These are phyloP conservation scores for Picochlorum sp. DNA, from an alignment of 139 green algal species.

Conservation along the genomic window DNA sequence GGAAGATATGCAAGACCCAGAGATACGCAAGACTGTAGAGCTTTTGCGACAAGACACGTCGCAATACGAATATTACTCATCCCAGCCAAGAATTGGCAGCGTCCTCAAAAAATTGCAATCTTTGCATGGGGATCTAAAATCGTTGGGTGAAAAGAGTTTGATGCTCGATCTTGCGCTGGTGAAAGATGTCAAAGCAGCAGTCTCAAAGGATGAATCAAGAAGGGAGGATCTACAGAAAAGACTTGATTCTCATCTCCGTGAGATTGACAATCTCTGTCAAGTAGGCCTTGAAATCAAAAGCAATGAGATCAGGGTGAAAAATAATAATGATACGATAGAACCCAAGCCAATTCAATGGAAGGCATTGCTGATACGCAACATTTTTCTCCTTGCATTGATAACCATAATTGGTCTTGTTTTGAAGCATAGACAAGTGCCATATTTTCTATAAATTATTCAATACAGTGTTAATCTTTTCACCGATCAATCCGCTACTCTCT, in stretches of 20 bases:
- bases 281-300: too few relatives aligned
- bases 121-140: not conserved
- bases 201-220: not conserved
- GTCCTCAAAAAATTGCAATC: not conserved
- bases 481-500: too few relatives aligned
- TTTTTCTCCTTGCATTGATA: too few relatives aligned
- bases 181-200: not conserved
- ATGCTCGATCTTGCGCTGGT: conserved; percentile 1
- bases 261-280: too few relatives aligned
- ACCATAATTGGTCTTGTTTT: too few relatives aligned
- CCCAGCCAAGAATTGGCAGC: not conserved
- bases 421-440: too few relatives aligned
- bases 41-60: not conserved
- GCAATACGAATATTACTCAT: not conserved
- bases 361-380: too few relatives aligned
- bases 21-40: not conserved
- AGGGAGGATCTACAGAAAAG: not conserved
- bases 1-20: not conserved
- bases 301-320: too few relatives aligned
- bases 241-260: not conserved
- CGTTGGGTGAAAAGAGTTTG: not conserved
- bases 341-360: too few relatives aligned
- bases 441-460: too few relatives aligned
- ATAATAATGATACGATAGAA: too few relatives aligned
- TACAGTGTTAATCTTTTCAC: too few relatives aligned